A percentile compares a stretch with the other conserved stretches of the same genome.
Evolutionary conservation across 495 filamentous ascomycete species (phyloP).

Genomic region (Penicillium desertorum): DNA sequence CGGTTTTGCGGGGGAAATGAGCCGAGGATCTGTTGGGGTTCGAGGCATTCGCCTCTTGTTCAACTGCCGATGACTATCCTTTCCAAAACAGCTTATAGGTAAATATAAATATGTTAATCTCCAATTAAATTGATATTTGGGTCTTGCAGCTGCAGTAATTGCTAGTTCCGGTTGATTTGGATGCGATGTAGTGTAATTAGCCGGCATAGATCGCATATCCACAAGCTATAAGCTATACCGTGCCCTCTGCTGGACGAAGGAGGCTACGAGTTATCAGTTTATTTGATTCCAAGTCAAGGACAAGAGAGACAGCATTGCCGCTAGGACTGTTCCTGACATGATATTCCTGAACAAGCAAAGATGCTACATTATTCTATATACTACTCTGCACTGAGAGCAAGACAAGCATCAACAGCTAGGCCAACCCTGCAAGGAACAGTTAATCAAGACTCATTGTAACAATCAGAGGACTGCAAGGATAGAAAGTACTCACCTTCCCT

Average conservation of each 20-base stretch:
- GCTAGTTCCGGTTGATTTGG: neutral
- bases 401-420: conserved; percentile 85
- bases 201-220: no score
- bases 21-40: conserved; percentile 7
- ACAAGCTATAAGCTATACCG: no score
- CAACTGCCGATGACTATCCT: conserved; percentile 9
- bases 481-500: conserved; percentile 69
- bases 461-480: neutral
- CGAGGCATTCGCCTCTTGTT: neutral
- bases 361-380: conserved; percentile 23
- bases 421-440: conserved; percentile 62
- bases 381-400: conserved; percentile 65
- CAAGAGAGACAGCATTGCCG: neutral
- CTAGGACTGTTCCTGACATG: conserved; percentile 1
- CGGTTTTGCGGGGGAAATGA: conserved; percentile 12
- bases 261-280: neutral
- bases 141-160: neutral
- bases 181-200: no score
- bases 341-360: conserved; percentile 9
- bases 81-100: neutral
- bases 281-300: neutral
- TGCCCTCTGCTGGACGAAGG: no score
- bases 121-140: neutral
- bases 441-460: neutral
- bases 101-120: neutral